A percentile compares a stretch with the other conserved stretches of the same genome.
Evolutionary conservation across 805 yeast genomes (phyloP).

Genomic region (Candida tallmaniae): DNA sequence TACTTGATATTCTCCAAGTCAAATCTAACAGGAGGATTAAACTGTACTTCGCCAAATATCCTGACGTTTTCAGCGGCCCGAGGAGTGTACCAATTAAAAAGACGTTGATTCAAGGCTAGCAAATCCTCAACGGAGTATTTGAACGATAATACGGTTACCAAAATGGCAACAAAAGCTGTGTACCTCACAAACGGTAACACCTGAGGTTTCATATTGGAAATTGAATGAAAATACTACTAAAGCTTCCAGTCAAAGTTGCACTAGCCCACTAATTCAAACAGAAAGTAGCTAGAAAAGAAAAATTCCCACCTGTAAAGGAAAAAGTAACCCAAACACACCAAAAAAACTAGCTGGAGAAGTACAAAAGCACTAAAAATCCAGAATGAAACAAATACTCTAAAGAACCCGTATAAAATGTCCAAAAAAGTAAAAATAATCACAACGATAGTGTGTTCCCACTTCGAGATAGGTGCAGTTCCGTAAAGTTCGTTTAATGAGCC

Average conservation of each 20-base stretch:
- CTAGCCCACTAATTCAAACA: background rate
- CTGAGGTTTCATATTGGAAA: too few relatives aligned
- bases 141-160: too few relatives aligned
- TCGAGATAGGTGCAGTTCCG: too few relatives aligned
- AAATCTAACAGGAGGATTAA: slow-evolving; percentile 27
- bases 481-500: too few relatives aligned
- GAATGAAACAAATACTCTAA: slow-evolving; percentile 8
- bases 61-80: background rate
- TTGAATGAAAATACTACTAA: too few relatives aligned
- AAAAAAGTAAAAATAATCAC: too few relatives aligned
- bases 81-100: background rate
- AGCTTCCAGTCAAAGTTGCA: too few relatives aligned
- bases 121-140: too few relatives aligned
- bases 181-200: too few relatives aligned
- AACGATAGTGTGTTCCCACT: too few relatives aligned
- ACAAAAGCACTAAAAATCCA: slow-evolving; percentile 6
- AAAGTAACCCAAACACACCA: slow-evolving; percentile 3
- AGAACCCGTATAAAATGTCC: slow-evolving; percentile 12
- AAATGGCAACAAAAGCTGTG: too few relatives aligned
- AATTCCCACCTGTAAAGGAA: slow-evolving; percentile 9
- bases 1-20: slow-evolving; percentile 18
- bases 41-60: slow-evolving; percentile 18
- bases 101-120: too few relatives aligned
- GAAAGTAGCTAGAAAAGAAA: background rate
- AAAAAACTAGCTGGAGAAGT: slow-evolving; percentile 4